These are phyloP conservation scores for Scorias spongiosa DNA, from an alignment of 2,329 filamentous ascomycete species.

Conservation along the genomic window DNA sequence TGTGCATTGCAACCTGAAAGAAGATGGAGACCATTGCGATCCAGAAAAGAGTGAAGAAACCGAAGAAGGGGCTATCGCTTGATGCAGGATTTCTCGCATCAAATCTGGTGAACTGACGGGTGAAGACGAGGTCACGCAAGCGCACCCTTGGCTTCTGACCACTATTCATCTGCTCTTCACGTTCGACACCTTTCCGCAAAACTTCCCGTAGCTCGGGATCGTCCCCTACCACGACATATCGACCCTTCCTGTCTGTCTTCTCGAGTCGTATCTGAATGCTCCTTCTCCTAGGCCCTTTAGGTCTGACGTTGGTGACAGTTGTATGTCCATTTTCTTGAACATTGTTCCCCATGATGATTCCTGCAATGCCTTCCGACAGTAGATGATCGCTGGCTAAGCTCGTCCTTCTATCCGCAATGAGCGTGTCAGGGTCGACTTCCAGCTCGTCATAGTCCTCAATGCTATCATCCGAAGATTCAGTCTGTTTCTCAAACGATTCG, in stretches of 20 bases:
- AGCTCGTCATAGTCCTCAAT: conserved; percentile 28
- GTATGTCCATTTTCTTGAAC: conserved; percentile 5
- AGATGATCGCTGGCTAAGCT: conserved; percentile 9
- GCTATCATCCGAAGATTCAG: background rate
- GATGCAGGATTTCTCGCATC: conserved; percentile 54
- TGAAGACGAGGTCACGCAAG: conserved; percentile 51
- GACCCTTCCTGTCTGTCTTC: conserved; percentile 29
- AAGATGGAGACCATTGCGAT: conserved; percentile 52
- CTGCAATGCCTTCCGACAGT: background rate
- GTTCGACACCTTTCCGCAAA: conserved; percentile 27
- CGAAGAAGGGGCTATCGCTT: conserved; percentile 56
- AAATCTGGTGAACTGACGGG: conserved; percentile 54
- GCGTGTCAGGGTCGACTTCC: conserved; percentile 21
- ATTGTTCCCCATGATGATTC: background rate
- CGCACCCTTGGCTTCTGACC: conserved; percentile 23
- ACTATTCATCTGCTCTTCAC: conserved; percentile 22
- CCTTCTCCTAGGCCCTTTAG: conserved; percentile 14
- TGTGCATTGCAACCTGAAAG: conserved; percentile 49
- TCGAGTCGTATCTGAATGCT: conserved; percentile 34
- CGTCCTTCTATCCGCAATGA: conserved; percentile 20
- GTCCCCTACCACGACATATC: conserved; percentile 34
- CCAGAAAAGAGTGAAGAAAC: conserved; percentile 72
- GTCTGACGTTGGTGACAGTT: background rate
- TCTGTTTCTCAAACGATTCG: background rate
- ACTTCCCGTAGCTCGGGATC: conserved; percentile 35